Evolutionary conservation across 306 rosid species (phyloP), one percentile per base, ranked within the genome.

Genomic region (Hylodesmum podocarpum): DNA sequence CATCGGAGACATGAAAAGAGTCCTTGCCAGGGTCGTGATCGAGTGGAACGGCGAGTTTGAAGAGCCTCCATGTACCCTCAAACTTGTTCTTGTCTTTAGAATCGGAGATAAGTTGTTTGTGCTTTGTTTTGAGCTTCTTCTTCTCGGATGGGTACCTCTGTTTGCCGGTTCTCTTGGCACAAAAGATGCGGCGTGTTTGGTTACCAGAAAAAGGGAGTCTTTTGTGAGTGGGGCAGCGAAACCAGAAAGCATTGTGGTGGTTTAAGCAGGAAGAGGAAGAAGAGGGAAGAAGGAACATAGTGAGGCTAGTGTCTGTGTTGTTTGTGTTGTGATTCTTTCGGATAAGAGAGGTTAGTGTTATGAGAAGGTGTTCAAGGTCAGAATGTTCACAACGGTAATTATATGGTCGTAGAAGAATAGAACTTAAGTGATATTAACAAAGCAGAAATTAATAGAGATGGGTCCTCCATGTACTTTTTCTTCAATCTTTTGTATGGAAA

Each of bases 61-160:
- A 90, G 14, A 95, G 85, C 79, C 96, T 83, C 99, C 99, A 92
- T 15, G 84, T 81, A 9, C 97, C 99, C 33, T 90, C 85, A 62
- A 84, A 86, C 83, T 88, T 92, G 84, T 77, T 58, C 12, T 70
- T 51, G 3, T 62, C 77, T 50, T 78, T 74, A 4, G 89, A 75
- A 29, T 68, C 77, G 0, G 76, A 66, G 3, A 86, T 40, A 57
- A 78, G 75, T 16, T 92, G 81, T 85, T 82, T 89, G 18, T 82
- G 87, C 87, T 89, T 92, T 55, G 82, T 47, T 47, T 76, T 91
- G 5, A 95, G 86, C 69, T 83, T 87, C 92, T 88, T 95, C 87
- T 91, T 92, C 91, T 95, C 97, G 5, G 98, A 95, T 0, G 98
- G 98, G 82, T 95, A 95, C 77, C 92, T 78, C 87, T 75, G 90